Conservation (phyloP, 2,329 filamentous ascomycete species). For the Fusarium paranaense region DNA sequence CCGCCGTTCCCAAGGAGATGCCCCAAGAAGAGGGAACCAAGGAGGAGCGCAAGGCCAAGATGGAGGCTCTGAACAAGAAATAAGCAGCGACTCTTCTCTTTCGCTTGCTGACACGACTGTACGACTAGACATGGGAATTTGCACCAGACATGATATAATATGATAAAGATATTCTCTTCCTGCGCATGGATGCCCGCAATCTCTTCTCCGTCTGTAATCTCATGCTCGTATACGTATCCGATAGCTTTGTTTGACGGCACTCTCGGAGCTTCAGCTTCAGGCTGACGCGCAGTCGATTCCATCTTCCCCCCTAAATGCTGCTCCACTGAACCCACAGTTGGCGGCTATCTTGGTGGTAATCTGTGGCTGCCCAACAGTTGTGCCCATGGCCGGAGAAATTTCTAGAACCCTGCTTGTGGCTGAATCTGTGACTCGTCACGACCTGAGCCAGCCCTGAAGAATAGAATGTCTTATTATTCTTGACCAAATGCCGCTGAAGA, state of each 20-base stretch:
- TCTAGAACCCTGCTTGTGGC: constrained; percentile 33
- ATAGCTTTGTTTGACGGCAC: constrained; percentile 24
- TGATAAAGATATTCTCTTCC: constrained; percentile 9
- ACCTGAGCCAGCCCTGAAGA: not conserved
- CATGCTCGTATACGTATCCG: constrained; percentile 20
- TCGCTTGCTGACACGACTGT: constrained; percentile 24
- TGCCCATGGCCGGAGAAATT: constrained; percentile 28
- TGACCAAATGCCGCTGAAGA: not conserved
- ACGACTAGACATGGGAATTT: constrained; percentile 33
- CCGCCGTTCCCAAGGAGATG: constrained; percentile 66
- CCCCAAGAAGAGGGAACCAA: constrained; percentile 70
- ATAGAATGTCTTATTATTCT: not conserved
- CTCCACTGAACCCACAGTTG: constrained; percentile 23
- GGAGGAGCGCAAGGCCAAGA: constrained; percentile 75
- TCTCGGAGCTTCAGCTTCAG: constrained; percentile 17
- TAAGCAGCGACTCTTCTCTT: constrained; percentile 12
- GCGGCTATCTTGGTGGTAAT: constrained; percentile 16
- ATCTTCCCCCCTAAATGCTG: constrained; percentile 12
- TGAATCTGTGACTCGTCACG: constrained; percentile 23
- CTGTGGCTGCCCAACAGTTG: constrained; percentile 36
- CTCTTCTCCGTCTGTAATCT: constrained; percentile 10
- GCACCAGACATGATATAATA: constrained; percentile 21
- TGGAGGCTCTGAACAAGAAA: constrained; percentile 73
- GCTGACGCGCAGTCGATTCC: constrained; percentile 26
- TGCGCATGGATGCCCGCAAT: not conserved